Base-by-base conservation (phyloP, 352 stramenopile genomes). In the Achlya hypogyna region DNA sequence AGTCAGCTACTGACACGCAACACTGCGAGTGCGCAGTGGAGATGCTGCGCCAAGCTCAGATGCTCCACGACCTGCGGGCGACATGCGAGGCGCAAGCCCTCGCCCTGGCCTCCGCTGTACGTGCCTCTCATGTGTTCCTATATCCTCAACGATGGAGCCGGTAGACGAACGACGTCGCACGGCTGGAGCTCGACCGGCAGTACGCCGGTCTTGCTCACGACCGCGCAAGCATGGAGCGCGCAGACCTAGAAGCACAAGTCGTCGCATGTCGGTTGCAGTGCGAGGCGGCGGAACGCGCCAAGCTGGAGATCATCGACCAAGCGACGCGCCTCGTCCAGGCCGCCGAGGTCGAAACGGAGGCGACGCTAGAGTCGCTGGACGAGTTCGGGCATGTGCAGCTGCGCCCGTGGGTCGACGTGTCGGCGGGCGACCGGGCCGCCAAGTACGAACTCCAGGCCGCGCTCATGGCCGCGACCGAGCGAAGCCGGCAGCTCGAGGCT, bases 221-320 rank as follows among this genome's bases (percentile, higher is more conserved):
- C n/a, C n/a, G n/a, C n/a, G n/a, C n/a, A 45, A 10, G 38, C 38
- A 56, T 45, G 43, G 42, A n/a, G 45, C 43, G 9, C n/a, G 51
- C n/a, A n/a, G 32, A 53, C 28, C n/a, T 45, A 14, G 6, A 38
- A 56, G 22, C 40, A 18, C 23, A 22, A 2, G 12, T 58, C 4
- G n/a, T 53, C 10, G 43, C 25, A 27, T 67, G 40, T 42, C 25
- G 22, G 22, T n/a, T 22, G 27, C 20, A 43, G 31, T 32, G 27
- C 20, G 43, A 56, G 9, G 28, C 31, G 10, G 23, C 35, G 6
- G 9, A 42, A 16, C 40, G n/a, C 9, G 58, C 29, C 10, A 65
- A 65, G 35, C 40, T 51, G 9, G 23, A 54, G 29, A n/a, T 65
- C 18, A 53, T 65, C 4, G 34, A 65, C 27, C 58, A 65, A 43